phyloP scores from a whole-genome alignment of 805 yeast species.

The Starmerella riodocensis region DNA sequence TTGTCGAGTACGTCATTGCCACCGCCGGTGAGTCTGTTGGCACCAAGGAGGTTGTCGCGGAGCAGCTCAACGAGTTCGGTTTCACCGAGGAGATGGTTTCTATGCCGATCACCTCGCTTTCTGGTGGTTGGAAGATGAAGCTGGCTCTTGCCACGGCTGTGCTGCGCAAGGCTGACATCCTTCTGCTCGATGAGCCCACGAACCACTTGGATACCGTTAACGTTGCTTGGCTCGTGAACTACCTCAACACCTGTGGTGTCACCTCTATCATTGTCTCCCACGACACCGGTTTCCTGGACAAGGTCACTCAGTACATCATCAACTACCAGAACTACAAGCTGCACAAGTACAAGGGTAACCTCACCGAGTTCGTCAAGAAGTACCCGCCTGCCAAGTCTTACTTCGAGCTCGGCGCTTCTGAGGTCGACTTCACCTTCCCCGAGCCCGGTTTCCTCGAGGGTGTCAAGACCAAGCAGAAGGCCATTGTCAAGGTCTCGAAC shows the following conservation, averaged over 20 bases:
- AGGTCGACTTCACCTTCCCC: conserved; percentile 93
- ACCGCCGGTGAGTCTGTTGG: conserved; percentile 70
- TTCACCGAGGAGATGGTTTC: conserved; percentile 86
- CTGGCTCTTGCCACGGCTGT: conserved; percentile 99
- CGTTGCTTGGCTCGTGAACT: conserved; percentile 99
- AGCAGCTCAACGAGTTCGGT: conserved; percentile 75
- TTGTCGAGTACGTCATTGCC: conserved; percentile 79
- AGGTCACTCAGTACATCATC: conserved; percentile 93
- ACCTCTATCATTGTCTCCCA: conserved; percentile 98
- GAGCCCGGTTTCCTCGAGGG: conserved; percentile 99
- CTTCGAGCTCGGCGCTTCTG: conserved; percentile 98
- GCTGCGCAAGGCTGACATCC: conserved; percentile 92
- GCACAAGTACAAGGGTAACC: conserved; percentile 99
- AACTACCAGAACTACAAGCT: conserved; percentile 99
- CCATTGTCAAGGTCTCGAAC: conserved; percentile 93
- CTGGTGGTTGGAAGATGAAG: conserved; percentile 99
- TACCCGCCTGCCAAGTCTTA: conserved; percentile 98
- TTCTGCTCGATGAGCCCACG: conserved; percentile 98
- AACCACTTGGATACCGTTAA: conserved; percentile 99
- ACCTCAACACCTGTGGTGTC: conserved; percentile 96
- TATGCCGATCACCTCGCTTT: conserved; percentile 90
- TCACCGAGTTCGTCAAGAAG: conserved; percentile 95
- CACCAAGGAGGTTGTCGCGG: conserved; percentile 55
- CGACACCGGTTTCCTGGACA: conserved; percentile 99
- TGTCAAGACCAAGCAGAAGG: conserved; percentile 99